Conservation (phyloP, 2,329 filamentous ascomycete genomes). For the Verticillium albo-atrum region DNA sequence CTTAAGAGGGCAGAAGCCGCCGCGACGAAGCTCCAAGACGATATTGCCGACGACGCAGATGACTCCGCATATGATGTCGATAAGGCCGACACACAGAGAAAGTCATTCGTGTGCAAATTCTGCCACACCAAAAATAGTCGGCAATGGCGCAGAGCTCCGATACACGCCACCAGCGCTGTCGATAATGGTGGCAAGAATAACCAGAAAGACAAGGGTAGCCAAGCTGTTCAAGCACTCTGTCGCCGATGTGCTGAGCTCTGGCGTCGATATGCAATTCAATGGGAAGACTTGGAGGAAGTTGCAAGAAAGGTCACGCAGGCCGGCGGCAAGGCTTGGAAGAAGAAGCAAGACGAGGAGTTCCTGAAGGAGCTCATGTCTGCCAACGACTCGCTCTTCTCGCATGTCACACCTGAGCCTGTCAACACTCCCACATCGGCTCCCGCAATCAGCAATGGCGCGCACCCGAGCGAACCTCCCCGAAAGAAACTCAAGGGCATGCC, state of each 20-base stretch:
- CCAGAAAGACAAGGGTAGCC: slow-evolving; percentile 71
- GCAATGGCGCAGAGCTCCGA: slow-evolving; percentile 86
- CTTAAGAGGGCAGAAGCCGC: slow-evolving; percentile 67
- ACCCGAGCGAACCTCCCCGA: slow-evolving; percentile 49
- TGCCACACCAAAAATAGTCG: slow-evolving; percentile 75
- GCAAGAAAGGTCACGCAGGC: slow-evolving; percentile 79
- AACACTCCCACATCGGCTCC: slow-evolving; percentile 19
- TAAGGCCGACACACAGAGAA: slow-evolving; percentile 76
- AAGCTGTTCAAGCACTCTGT: slow-evolving; percentile 79
- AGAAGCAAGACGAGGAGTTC: slow-evolving; percentile 87
- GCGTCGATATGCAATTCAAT: slow-evolving; percentile 93
- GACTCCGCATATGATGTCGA: slow-evolving; percentile 93
- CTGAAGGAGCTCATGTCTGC: slow-evolving; percentile 66
- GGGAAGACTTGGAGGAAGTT: slow-evolving; percentile 89
- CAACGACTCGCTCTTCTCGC: slow-evolving; percentile 53
- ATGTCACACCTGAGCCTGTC: slow-evolving; percentile 27
- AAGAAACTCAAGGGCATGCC: slow-evolving; percentile 59
- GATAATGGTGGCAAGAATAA: slow-evolving; percentile 60
- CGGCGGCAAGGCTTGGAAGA: slow-evolving; percentile 79
- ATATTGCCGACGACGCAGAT: slow-evolving; percentile 87
- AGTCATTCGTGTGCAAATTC: slow-evolving; percentile 90
- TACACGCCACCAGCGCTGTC: slow-evolving; percentile 62
- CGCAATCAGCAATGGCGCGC: slow-evolving; percentile 23
- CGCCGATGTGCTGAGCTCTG: slow-evolving; percentile 87
- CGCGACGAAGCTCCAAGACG: slow-evolving; percentile 76